A percentile compares a stretch with the other conserved stretches of the same genome.
Conservation (phyloP, 768 basidiomycete species). For the Pholiota microspora region DNA sequence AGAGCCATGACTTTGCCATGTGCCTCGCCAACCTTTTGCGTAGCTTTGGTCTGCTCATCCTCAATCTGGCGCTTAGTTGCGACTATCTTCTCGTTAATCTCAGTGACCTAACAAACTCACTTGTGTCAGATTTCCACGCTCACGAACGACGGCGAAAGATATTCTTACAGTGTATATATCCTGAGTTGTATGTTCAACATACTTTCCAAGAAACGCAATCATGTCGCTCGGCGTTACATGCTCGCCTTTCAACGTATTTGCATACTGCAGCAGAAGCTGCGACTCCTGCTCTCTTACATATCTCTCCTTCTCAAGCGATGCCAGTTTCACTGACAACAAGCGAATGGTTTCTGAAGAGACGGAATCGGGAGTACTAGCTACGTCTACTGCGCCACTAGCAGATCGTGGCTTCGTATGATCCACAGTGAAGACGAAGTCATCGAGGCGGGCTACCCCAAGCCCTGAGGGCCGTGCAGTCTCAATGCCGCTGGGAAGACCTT, state of each 20-base stretch:
- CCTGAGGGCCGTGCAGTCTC: slow-evolving; percentile 55
- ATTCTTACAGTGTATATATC: slow-evolving; percentile 29
- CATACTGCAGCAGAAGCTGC: slow-evolving; percentile 41
- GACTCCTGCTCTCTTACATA: slow-evolving; percentile 39
- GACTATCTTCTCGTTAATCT: slow-evolving; percentile 39
- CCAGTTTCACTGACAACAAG: slow-evolving; percentile 33
- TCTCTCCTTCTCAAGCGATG: slow-evolving; percentile 35
- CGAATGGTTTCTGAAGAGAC: slow-evolving; percentile 33
- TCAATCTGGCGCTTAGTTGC: slow-evolving; percentile 38
- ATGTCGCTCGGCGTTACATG: slow-evolving; percentile 37
- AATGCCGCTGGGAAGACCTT: slow-evolving; percentile 46
- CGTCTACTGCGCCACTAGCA: slow-evolving; percentile 1
- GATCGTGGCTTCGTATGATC: slow-evolving; percentile 17
- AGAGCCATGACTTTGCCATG: slow-evolving; percentile 40
- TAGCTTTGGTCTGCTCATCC: slow-evolving; percentile 27
- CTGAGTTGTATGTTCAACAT: slow-evolving; percentile 35
- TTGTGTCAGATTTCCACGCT: neutral
- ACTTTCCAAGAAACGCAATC: slow-evolving; percentile 37
- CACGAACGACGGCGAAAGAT: neutral
- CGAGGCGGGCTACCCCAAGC: slow-evolving; percentile 44
- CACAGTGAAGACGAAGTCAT: slow-evolving; percentile 54
- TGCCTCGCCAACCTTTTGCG: slow-evolving; percentile 32
- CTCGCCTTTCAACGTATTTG: slow-evolving; percentile 41
- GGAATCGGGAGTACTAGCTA: neutral
- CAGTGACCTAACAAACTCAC: slow-evolving; percentile 23